Conservation (phyloP, 768 basidiomycete species). For the Psilocybe tampanensis region DNA sequence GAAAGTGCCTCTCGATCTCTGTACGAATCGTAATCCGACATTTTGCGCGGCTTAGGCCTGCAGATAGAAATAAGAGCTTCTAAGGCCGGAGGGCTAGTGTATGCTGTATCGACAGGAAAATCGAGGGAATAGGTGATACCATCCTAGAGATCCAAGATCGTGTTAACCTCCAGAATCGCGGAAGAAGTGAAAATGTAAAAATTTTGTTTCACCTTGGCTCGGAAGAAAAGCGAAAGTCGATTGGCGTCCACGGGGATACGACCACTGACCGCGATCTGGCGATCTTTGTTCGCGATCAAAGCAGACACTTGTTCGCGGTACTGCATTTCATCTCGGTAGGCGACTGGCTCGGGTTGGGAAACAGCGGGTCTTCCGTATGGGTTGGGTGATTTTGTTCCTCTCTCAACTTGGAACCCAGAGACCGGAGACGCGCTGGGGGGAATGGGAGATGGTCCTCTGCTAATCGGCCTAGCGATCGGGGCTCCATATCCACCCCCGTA, state of each 20-base stretch:
- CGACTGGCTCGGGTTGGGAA: slow-evolving; percentile 29
- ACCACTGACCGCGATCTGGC: slow-evolving; percentile 67
- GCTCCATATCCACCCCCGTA: slow-evolving; percentile 6
- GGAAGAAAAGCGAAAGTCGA: slow-evolving; percentile 73
- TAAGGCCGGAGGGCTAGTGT: slow-evolving; percentile 74
- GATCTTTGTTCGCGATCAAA: slow-evolving; percentile 59
- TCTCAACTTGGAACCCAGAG: slow-evolving; percentile 71
- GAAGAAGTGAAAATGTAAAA: background rate
- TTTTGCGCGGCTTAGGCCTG: slow-evolving; percentile 65
- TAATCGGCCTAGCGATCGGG: slow-evolving; percentile 20
- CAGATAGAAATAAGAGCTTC: slow-evolving; percentile 80
- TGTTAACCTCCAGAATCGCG: background rate
- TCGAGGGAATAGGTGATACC: slow-evolving; percentile 81
- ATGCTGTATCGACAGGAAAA: slow-evolving; percentile 79
- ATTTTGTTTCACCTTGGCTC: slow-evolving; percentile 60
- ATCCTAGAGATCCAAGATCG: slow-evolving; percentile 43
- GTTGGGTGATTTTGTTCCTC: slow-evolving; percentile 37
- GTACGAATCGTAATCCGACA: slow-evolving; percentile 51
- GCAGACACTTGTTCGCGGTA: slow-evolving; percentile 57
- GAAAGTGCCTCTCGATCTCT: slow-evolving; percentile 67
- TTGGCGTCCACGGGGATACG: slow-evolving; percentile 72
- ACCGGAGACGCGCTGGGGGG: slow-evolving; percentile 17
- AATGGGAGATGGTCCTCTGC: slow-evolving; percentile 27
- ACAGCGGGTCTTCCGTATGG: slow-evolving; percentile 35
- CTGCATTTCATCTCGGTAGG: slow-evolving; percentile 51